Conservation (phyloP, 192 early-diverging fungal species). For the Coemansia sp. region DNA sequence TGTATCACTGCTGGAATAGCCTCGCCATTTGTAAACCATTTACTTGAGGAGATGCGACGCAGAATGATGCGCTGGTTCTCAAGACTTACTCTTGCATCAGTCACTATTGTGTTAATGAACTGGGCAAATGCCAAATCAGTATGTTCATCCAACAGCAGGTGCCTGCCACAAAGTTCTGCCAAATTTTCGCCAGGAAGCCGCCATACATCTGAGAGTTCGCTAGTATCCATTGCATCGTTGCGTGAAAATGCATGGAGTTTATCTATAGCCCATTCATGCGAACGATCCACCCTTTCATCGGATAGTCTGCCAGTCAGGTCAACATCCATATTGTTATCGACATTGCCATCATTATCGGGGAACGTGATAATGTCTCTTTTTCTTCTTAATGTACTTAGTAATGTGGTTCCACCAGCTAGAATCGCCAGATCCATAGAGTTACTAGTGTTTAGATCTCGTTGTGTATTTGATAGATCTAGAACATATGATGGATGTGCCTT, state of each 20-base stretch:
- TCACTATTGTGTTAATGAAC: conserved; percentile 21
- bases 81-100: conserved; percentile 21
- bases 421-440: too few relatives aligned
- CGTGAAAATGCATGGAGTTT: conserved; percentile 18
- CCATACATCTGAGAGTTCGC: conserved; percentile 15
- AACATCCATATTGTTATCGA: too few relatives aligned
- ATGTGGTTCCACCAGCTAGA: too few relatives aligned
- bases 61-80: conserved; percentile 37
- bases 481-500: too few relatives aligned
- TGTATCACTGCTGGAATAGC: conserved; percentile 40
- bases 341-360: too few relatives aligned
- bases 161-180: conserved; percentile 12
- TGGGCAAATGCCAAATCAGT: conserved; percentile 15
- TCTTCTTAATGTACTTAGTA: too few relatives aligned
- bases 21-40: conserved; percentile 19
- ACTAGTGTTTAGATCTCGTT: too few relatives aligned
- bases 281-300: not conserved
- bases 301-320: not conserved
- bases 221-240: conserved; percentile 17
- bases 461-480: too few relatives aligned
- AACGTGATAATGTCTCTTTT: too few relatives aligned
- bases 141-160: conserved; percentile 15
- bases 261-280: conserved; percentile 20
- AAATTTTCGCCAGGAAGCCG: conserved; percentile 25
- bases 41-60: not conserved